phyloP scores from a whole-genome alignment of 352 stramenopile genomes.

The Pythium aquatile region DNA sequence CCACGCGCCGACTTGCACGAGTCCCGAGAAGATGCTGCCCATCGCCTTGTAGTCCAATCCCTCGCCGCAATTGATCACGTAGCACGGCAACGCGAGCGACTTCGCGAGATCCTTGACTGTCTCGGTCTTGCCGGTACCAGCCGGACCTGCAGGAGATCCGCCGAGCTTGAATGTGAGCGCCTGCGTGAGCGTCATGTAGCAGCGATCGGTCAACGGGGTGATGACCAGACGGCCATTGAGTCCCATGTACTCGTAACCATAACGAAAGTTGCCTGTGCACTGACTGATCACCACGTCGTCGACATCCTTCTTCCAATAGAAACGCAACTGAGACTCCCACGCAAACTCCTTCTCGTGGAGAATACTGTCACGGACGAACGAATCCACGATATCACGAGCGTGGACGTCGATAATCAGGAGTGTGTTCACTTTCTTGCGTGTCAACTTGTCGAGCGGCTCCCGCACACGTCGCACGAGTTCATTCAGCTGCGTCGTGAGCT shows the following conservation, averaged over 20 bases:
- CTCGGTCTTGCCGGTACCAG: constrained; percentile 92
- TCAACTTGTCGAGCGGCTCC: constrained; percentile 80
- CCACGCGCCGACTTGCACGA: constrained; percentile 88
- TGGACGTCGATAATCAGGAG: constrained; percentile 91
- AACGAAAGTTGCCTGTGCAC: constrained; percentile 91
- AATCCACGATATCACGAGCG: constrained; percentile 87
- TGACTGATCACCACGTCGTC: constrained; percentile 90
- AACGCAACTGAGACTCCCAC: constrained; percentile 88
- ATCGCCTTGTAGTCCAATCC: constrained; percentile 93
- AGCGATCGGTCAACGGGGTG: constrained; percentile 91
- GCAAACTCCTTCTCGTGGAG: constrained; percentile 90
- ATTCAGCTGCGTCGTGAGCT: constrained; percentile 89
- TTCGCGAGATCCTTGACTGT: constrained; percentile 94
- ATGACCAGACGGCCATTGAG: constrained; percentile 91
- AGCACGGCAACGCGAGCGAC: constrained; percentile 89
- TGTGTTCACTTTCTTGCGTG: constrained; percentile 93
- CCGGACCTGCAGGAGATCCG: constrained; percentile 85
- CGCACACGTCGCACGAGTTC: constrained; percentile 90
- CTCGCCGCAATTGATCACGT: constrained; percentile 92
- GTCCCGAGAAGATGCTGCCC: constrained; percentile 86
- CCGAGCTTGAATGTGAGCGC: constrained; percentile 92
- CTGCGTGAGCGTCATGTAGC: constrained; percentile 94
- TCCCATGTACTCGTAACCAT: constrained; percentile 95
- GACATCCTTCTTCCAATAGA: constrained; percentile 91
- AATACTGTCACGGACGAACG: constrained; percentile 89